Conservation (phyloP, 805 yeast species). For the Ogataea degrootiae region DNA sequence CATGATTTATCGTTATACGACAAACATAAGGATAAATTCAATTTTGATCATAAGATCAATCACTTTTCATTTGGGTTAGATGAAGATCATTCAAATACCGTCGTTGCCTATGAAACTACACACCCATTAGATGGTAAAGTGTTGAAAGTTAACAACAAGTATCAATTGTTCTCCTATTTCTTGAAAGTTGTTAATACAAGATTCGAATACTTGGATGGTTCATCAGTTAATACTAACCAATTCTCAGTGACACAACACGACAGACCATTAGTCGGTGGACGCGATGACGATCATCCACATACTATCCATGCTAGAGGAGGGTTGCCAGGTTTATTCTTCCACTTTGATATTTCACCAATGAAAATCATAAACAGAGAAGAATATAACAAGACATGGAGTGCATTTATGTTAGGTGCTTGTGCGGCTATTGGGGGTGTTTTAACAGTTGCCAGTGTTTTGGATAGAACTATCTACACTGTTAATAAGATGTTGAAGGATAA, state of each 20-base stretch:
- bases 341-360: constrained; percentile 89
- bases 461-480: constrained; percentile 85
- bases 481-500: constrained; percentile 69
- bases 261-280: constrained; percentile 80
- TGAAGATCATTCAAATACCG: constrained; percentile 31
- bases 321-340: constrained; percentile 80
- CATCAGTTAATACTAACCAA: constrained; percentile 73
- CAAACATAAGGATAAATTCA: constrained; percentile 50
- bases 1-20: constrained; percentile 80
- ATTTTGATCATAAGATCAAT: constrained; percentile 73
- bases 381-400: constrained; percentile 71
- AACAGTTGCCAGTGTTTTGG: constrained; percentile 86
- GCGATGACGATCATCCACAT: constrained; percentile 87
- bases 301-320: constrained; percentile 83
- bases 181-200: constrained; percentile 88
- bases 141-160: constrained; percentile 42
- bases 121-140: constrained; percentile 64
- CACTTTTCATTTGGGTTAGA: constrained; percentile 75
- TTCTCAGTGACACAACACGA: constrained; percentile 86
- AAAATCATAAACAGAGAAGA: constrained; percentile 83
- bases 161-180: constrained; percentile 69
- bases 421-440: constrained; percentile 91
- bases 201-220: constrained; percentile 60
- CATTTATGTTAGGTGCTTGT: constrained; percentile 75
- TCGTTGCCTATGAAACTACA: constrained; percentile 36